Evolutionary conservation across 441 rosid genomes (phyloP).

Genomic region (Pelargonium myrrhifolium): DNA sequence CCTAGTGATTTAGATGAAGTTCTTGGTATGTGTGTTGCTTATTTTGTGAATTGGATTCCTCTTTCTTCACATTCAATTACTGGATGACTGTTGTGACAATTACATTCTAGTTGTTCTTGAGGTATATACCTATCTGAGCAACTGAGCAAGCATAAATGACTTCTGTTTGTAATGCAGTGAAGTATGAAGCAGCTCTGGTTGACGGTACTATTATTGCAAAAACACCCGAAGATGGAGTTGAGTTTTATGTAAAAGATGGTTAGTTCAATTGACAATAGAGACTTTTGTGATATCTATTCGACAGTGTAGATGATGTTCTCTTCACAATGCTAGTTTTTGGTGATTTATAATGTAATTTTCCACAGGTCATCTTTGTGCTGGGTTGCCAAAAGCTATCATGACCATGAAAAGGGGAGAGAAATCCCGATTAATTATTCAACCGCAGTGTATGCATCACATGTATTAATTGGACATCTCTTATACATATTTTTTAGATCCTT

Average conservation of each 20-base stretch:
- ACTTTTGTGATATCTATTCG: slow-evolving; percentile 8
- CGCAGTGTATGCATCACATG: slow-evolving; percentile 36
- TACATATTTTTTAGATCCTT: background rate
- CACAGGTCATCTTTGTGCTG: slow-evolving; percentile 51
- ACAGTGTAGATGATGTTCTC: background rate
- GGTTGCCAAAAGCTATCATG: slow-evolving; percentile 36
- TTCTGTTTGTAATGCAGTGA: slow-evolving; percentile 33
- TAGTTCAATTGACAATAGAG: slow-evolving; percentile 11
- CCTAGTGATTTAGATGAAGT: slow-evolving; percentile 62
- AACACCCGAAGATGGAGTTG: slow-evolving; percentile 41
- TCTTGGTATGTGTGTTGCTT: slow-evolving; percentile 33
- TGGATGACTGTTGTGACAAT: background rate
- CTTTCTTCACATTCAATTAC: background rate
- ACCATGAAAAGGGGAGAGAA: slow-evolving; percentile 55
- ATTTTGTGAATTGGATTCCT: slow-evolving; percentile 14
- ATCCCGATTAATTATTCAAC: slow-evolving; percentile 41
- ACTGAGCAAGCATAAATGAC: background rate
- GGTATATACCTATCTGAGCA: background rate
- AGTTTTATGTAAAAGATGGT: slow-evolving; percentile 56
- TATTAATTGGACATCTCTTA: background rate
- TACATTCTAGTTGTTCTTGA: background rate
- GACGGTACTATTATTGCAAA: slow-evolving; percentile 42
- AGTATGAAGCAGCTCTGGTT: slow-evolving; percentile 33
- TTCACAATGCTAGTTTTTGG: slow-evolving; percentile 6
- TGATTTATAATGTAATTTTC: slow-evolving; percentile 5